Evolutionary conservation across 805 yeast species (phyloP), one percentile per base, ranked within the genome.

Genomic region (Tetrapisispora pingtungensis): DNA sequence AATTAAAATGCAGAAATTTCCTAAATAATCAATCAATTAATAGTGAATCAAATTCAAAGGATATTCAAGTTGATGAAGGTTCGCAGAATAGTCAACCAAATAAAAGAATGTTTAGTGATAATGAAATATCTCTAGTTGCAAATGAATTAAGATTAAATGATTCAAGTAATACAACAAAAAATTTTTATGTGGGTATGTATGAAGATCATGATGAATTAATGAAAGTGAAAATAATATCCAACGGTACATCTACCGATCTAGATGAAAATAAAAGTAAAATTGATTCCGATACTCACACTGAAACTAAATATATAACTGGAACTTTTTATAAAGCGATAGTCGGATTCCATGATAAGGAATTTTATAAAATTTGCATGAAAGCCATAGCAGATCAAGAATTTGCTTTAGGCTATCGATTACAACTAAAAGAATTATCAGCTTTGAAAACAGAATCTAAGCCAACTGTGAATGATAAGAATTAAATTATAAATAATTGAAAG

Each of bases 131-230:
- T 4, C 19, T 24, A 14, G 38, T 27, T 15, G 39, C 42, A 17
- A 33, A 32, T 14, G 42, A 40, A 22, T 19, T 40, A 12, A 22
- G 28, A n/a, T 20, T 36, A 33, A 33, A 34, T 36, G 36, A 47
- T 36, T 41, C 40, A 10, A 42, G 45, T 7, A 46, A 57, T 42
- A 58, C 58, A 38, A 61, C 64, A n/a, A 49, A 59, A 43, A 65
- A 62, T 41, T 61, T 62, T 40, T 62, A 62, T 47, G 66, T 62
- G 22, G 66, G 66, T 4, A 64, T 62, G 10, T 62, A 60, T 42
- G 66, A 62, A 36, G 56, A 53, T 27, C 49, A 51, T 22, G 64
- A 60, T 35, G 51, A 44, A 24, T 7, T 44, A 26, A 3, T 36
- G 6, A 42, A 42, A 32, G 41, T 42, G 3, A 37, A 32, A 15